Evolutionary conservation across 768 basidiomycete genomes (phyloP).

Genomic region (Lepiota venenata): DNA sequence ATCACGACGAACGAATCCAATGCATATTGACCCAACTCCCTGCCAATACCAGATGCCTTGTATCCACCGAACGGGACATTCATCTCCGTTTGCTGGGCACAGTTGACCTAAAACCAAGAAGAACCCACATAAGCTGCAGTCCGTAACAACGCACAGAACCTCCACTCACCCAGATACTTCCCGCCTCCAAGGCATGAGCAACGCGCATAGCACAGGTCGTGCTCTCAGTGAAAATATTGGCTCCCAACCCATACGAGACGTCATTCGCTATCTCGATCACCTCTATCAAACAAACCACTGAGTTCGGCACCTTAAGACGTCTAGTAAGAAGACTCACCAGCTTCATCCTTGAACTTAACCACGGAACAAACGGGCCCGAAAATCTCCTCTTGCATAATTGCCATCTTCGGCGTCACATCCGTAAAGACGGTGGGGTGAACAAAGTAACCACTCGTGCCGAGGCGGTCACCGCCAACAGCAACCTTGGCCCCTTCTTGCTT

Average conservation of each 20-base stretch:
- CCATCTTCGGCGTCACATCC: not conserved
- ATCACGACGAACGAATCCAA: constrained; percentile 39
- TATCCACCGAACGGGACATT: constrained; percentile 68
- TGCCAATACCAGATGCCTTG: constrained; percentile 71
- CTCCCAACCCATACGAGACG: constrained; percentile 74
- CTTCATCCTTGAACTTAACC: not conserved
- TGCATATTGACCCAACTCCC: constrained; percentile 69
- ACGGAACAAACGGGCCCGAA: not conserved
- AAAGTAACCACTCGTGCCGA: constrained; percentile 51
- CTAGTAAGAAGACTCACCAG: constrained; percentile 27
- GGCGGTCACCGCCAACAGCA: constrained; percentile 62
- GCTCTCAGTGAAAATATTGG: constrained; percentile 73
- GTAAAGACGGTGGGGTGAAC: constrained; percentile 41
- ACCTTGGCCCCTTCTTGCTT: constrained; percentile 69
- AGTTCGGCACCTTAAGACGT: no score
- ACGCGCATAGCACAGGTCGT: constrained; percentile 61
- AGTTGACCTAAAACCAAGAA: constrained; percentile 61
- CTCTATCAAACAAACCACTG: constrained; percentile 23
- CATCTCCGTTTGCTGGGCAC: constrained; percentile 39
- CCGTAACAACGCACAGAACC: constrained; percentile 36
- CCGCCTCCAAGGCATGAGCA: constrained; percentile 65
- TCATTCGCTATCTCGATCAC: constrained; percentile 69
- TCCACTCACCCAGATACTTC: constrained; percentile 55
- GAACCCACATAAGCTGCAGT: constrained; percentile 66
- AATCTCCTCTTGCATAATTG: not conserved